phyloP scores from a whole-genome alignment of 768 basidiomycete species.

The Suillus plorans region DNA sequence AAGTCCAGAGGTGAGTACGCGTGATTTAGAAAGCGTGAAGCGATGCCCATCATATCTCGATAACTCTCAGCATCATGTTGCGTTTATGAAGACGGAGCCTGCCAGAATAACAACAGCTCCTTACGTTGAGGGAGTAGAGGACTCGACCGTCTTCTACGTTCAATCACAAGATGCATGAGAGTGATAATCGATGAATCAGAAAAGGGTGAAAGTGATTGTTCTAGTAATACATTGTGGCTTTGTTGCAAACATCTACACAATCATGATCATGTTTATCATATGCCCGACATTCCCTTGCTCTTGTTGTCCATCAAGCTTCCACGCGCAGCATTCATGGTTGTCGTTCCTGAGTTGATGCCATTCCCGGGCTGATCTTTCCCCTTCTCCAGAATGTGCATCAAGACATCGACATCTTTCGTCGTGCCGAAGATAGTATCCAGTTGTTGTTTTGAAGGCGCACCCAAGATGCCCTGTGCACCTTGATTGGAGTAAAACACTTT shows the following conservation, averaged over 20 bases:
- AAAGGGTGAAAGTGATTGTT: not conserved
- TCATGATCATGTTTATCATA: constrained; percentile 18
- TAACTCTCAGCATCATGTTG: not conserved
- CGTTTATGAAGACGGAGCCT: not conserved
- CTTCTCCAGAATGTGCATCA: constrained; percentile 56
- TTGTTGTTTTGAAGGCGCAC: constrained; percentile 78
- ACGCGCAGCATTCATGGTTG: constrained; percentile 21
- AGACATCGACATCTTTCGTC: constrained; percentile 62
- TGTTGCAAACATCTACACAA: not conserved
- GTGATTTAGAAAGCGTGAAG: not conserved
- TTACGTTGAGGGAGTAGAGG: constrained; percentile 7
- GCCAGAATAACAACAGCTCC: not conserved
- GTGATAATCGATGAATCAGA: no score
- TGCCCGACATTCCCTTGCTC: constrained; percentile 38
- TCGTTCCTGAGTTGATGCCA: constrained; percentile 31
- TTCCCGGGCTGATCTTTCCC: constrained; percentile 61
- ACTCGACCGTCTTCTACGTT: not conserved
- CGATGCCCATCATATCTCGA: not conserved
- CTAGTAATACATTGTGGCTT: constrained; percentile 19
- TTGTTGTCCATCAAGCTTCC: constrained; percentile 42
- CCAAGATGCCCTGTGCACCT: constrained; percentile 76
- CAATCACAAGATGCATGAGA: not conserved
- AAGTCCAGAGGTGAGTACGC: not conserved
- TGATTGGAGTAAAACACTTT: constrained; percentile 67
- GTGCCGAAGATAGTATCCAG: constrained; percentile 73